Percentiles rank a stretch among this genome's conserved stretches.
Conservation (phyloP, 495 filamentous ascomycete species). For the Daldinia childiae region DNA sequence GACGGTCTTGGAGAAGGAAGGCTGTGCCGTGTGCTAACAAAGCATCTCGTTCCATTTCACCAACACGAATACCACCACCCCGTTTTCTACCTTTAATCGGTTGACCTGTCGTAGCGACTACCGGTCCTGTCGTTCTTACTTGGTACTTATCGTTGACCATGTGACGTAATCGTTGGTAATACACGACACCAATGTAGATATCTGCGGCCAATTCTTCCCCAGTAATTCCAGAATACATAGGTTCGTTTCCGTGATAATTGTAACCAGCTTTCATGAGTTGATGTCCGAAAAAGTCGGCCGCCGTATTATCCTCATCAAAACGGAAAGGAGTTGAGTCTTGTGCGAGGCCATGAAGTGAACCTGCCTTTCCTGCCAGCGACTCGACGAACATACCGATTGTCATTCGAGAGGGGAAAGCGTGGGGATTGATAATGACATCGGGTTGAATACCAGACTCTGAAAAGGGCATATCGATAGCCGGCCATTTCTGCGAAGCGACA, state of each 20-base stretch:
- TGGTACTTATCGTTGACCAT: constrained; percentile 99
- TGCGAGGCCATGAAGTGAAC: constrained; percentile 89
- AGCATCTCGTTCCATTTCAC: constrained; percentile 98
- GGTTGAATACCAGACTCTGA: constrained; percentile 96
- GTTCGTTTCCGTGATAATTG: constrained; percentile 98
- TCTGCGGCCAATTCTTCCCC: constrained; percentile 93
- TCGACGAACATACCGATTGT: constrained; percentile 99
- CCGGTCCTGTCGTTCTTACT: constrained; percentile 92
- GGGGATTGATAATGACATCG: constrained; percentile 98
- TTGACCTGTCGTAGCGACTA: constrained; percentile 89
- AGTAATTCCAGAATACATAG: constrained; percentile 96
- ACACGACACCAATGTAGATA: constrained; percentile 96
- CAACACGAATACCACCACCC: constrained; percentile 97
- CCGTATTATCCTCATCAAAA: constrained; percentile 91
- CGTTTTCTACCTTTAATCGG: constrained; percentile 95
- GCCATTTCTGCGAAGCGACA: constrained; percentile 97
- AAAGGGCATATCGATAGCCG: constrained; percentile 93
- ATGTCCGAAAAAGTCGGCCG: constrained; percentile 93
- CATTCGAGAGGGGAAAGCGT: constrained; percentile 99
- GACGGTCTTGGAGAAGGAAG: constrained; percentile 91
- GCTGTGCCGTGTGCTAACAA: constrained; percentile 93
- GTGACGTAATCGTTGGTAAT: constrained; percentile 96
- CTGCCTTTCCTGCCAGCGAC: constrained; percentile 93
- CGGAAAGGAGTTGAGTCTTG: constrained; percentile 95
- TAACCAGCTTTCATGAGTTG: constrained; percentile 94